Percentiles rank a stretch among this genome's conserved stretches.
Conservation (phyloP, 2,329 filamentous ascomycete genomes). For the Rhytidhysteron rufulum region DNA sequence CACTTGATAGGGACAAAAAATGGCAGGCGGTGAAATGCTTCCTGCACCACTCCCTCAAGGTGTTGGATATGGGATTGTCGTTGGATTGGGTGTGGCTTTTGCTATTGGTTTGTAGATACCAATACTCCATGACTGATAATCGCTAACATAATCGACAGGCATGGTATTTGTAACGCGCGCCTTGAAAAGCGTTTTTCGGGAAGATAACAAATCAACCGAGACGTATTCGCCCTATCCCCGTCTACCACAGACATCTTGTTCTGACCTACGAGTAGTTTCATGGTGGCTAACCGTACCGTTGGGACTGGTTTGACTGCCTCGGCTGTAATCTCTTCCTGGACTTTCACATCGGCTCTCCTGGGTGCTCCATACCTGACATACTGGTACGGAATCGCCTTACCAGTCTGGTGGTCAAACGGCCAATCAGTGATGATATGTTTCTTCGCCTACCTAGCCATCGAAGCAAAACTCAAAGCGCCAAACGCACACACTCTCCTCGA, state of each 20-base stretch:
- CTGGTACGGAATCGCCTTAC: slow-evolving; percentile 32
- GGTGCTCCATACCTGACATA: slow-evolving; percentile 32
- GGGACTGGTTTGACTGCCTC: slow-evolving; percentile 33
- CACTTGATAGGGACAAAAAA: too few species aligned
- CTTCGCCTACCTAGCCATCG: neutral
- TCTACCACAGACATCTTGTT: neutral
- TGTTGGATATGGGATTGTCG: neutral
- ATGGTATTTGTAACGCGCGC: neutral
- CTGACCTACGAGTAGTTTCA: slow-evolving; percentile 19
- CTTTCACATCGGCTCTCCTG: slow-evolving; percentile 37
- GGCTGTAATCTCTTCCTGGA: slow-evolving; percentile 38
- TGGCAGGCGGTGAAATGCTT: too few species aligned
- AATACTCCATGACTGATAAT: neutral
- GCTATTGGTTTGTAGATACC: neutral
- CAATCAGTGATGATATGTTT: neutral
- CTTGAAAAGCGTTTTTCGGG: slow-evolving; percentile 2
- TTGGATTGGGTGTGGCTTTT: neutral
- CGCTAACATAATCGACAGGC: neutral
- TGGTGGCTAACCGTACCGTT: slow-evolving; percentile 17
- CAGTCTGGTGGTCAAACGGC: slow-evolving; percentile 11
- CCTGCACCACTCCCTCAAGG: neutral
- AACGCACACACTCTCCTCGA: slow-evolving; percentile 1
- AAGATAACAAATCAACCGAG: slow-evolving; percentile 2
- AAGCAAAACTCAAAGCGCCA: slow-evolving; percentile 1
- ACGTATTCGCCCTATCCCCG: slow-evolving; percentile 5